Evolutionary conservation across 202 grass and related monocot genomes (phyloP).

Genomic region (Zoysia matrella): DNA sequence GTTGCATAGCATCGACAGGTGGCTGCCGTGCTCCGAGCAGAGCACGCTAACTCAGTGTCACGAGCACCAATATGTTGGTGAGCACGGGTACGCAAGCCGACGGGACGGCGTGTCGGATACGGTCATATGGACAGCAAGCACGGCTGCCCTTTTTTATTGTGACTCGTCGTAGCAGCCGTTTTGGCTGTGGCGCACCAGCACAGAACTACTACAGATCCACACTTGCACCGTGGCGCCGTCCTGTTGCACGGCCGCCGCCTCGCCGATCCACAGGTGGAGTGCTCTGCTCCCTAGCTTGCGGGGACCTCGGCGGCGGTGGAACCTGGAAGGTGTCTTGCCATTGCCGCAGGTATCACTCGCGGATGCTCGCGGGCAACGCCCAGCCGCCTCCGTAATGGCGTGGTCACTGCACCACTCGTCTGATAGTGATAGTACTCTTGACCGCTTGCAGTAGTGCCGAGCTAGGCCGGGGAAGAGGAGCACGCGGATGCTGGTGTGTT

Average conservation of each 20-base stretch:
- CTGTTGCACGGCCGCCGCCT: too few relatives aligned
- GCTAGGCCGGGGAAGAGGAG: not conserved
- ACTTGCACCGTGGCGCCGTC: not conserved
- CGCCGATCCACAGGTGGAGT: not conserved
- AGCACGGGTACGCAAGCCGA: too few relatives aligned
- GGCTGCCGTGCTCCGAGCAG: too few relatives aligned
- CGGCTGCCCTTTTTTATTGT: not conserved
- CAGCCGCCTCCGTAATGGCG: not conserved
- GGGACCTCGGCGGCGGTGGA: not conserved
- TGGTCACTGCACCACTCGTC: too few relatives aligned
- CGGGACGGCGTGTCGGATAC: too few relatives aligned
- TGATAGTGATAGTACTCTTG: not conserved
- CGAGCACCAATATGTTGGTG: too few relatives aligned
- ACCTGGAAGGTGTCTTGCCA: too few relatives aligned
- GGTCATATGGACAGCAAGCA: not conserved
- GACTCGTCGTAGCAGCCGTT: not conserved
- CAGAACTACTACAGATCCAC: not conserved
- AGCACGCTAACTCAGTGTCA: too few relatives aligned
- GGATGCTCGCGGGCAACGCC: constrained; percentile 31
- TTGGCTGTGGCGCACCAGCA: not conserved
- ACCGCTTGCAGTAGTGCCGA: not conserved
- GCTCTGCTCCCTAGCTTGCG: not conserved
- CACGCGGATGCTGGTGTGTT: too few relatives aligned
- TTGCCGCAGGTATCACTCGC: too few relatives aligned
- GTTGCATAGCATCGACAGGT: too few relatives aligned